A percentile compares a stretch with the other conserved stretches of the same genome.
Conservation (phyloP, 495 filamentous ascomycete species). For the Baudoinia panamericana region DNA sequence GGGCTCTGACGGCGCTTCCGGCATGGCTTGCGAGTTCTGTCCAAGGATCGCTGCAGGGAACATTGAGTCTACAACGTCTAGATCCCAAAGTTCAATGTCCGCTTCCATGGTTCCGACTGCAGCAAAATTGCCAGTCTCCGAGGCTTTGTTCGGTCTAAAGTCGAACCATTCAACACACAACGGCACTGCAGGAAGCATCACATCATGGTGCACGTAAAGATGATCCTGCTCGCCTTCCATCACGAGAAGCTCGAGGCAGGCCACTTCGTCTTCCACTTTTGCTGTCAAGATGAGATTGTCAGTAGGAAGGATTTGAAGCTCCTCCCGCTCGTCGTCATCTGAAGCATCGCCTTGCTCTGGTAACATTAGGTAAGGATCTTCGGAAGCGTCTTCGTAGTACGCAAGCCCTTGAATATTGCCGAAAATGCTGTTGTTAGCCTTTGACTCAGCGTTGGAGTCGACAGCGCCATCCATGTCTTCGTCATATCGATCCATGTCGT, state of each 20-base stretch:
- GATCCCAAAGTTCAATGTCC: slow-evolving; percentile 97
- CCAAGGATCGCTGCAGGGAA: slow-evolving; percentile 95
- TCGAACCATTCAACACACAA: slow-evolving; percentile 93
- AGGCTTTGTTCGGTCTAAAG: slow-evolving; percentile 60
- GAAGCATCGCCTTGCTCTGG: slow-evolving; percentile 57
- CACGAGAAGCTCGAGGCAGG: slow-evolving; percentile 71
- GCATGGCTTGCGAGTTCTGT: slow-evolving; percentile 48
- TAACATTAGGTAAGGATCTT: slow-evolving; percentile 92
- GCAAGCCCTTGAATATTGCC: slow-evolving; percentile 85
- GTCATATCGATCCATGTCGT: slow-evolving; percentile 90
- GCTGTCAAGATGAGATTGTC: slow-evolving; percentile 87
- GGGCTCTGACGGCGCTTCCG: slow-evolving; percentile 17
- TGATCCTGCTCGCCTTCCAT: slow-evolving; percentile 75
- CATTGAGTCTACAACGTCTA: slow-evolving; percentile 91
- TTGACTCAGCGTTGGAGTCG: slow-evolving; percentile 41
- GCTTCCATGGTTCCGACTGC: slow-evolving; percentile 95
- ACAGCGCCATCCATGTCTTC: slow-evolving; percentile 57
- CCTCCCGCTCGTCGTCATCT: slow-evolving; percentile 73
- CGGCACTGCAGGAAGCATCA: slow-evolving; percentile 96
- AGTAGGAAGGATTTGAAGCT: slow-evolving; percentile 79
- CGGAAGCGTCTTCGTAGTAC: slow-evolving; percentile 82
- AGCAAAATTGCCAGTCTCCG: slow-evolving; percentile 57
- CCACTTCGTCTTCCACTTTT: slow-evolving; percentile 92
- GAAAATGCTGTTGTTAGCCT: slow-evolving; percentile 74
- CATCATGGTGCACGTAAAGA: slow-evolving; percentile 97